phyloP scores from a whole-genome alignment of 2,329 filamentous ascomycete genomes.

The Penicillium sp. region DNA sequence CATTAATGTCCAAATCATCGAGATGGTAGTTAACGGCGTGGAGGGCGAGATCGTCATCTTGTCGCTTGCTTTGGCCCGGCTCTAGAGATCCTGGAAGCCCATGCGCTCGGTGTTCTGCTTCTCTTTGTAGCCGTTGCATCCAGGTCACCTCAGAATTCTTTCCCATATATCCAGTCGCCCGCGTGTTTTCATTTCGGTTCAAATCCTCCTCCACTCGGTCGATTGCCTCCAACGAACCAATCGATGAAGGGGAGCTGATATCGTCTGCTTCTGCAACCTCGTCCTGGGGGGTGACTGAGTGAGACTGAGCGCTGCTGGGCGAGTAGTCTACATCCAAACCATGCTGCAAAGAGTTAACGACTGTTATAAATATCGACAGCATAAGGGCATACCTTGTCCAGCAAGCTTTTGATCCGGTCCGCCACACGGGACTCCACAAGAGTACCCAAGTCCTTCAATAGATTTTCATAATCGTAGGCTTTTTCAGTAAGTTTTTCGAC shows the following conservation, averaged over 20 bases:
- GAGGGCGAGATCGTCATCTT: constrained; percentile 33
- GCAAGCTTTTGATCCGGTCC: constrained; percentile 34
- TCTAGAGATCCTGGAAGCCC: constrained; percentile 30
- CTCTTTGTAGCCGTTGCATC: constrained; percentile 43
- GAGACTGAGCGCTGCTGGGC: constrained; percentile 25
- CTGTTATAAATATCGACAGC: background rate
- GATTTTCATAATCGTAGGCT: constrained; percentile 38
- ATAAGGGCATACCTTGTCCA: constrained; percentile 37
- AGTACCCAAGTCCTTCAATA: constrained; percentile 38
- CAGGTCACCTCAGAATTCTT: constrained; percentile 49
- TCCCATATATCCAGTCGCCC: constrained; percentile 46
- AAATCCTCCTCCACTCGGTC: constrained; percentile 49
- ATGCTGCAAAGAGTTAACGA: constrained; percentile 22
- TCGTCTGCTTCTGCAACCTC: constrained; percentile 29
- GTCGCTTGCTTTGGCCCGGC: constrained; percentile 19
- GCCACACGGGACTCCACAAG: constrained; percentile 34
- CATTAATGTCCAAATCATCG: constrained; percentile 45
- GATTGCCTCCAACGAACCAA: constrained; percentile 46
- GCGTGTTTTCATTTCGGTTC: constrained; percentile 36
- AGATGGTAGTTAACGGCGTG: constrained; percentile 43
- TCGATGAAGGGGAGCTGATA: constrained; percentile 32
- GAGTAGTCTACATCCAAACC: constrained; percentile 23
- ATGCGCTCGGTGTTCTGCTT: constrained; percentile 36
- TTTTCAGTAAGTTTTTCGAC: constrained; percentile 35
- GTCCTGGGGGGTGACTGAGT: constrained; percentile 31